Evolutionary conservation across 2,329 filamentous ascomycete genomes (phyloP), one percentile per base, ranked within the genome.

Genomic region (Tolypocladium paradoxum): DNA sequence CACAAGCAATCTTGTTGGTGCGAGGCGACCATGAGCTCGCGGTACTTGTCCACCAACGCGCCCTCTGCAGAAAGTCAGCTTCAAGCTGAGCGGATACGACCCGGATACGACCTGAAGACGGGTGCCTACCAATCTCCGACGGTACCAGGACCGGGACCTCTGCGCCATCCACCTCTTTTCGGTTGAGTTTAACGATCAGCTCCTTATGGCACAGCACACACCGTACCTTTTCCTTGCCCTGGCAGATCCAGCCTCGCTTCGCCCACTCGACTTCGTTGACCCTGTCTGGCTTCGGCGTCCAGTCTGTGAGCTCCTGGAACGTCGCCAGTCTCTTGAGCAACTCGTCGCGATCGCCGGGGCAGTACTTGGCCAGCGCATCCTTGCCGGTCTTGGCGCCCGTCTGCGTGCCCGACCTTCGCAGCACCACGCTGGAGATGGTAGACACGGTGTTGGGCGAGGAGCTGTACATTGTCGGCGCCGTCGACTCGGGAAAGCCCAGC

Each of bases 231-330:
- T 95, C 90, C 58, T 84, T 83, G 61, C 86, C 86, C 47, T 87
- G 83, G 62, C 92, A 96, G 4, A 85, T 77, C 92, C 93, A 99
- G 1, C 92, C 92, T 54, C 88, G 76, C 73, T 92, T 96, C 0
- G 91, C 91, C 93, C 93, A 99, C 67, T 90, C 87, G 8, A 96
- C 84, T 70, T 97, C 93, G 64, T 83, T 90, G 61, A 97, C 84
- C 35, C 76, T 77, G 51, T 91, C 82, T 0, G 93, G 91, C 67
- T 97, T 97, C 0, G 89, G 87, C n/a, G 88, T 87, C 92, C 92
- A 99, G 65, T 87, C 82, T 52, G 90, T 93, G 48, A 97, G 84
- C 60, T 92, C 90, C 64, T 92, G 87, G 65, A 95, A 99, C 0
- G 90, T 95, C 55, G 86, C 86, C 31, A 99, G 76, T 27, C 93